Conservation (phyloP, 805 yeast genomes). For the Lachancea thermotolerans region DNA sequence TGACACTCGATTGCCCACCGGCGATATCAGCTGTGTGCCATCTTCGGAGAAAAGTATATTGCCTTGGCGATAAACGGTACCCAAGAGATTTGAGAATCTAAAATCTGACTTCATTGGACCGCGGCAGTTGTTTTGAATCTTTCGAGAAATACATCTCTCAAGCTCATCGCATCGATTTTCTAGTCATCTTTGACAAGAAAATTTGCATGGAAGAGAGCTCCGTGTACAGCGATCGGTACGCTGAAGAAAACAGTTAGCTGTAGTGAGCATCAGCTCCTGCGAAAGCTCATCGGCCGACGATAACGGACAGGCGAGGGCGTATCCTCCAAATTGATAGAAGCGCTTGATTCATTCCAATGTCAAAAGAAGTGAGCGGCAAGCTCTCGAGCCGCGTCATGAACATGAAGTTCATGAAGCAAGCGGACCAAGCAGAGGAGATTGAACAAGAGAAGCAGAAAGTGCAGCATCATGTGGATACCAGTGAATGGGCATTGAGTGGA, state of each 20-base stretch:
- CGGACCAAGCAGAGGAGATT: conserved; percentile 32
- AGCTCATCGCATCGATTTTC: conserved; percentile 17
- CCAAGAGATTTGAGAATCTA: conserved; percentile 79
- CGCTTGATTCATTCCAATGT: background rate
- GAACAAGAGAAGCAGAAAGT: conserved; percentile 31
- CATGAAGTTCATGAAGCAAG: conserved; percentile 69
- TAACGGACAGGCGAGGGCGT: no score
- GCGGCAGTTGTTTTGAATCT: background rate
- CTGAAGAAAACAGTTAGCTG: no score
- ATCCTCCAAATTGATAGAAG: no score
- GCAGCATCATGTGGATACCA: conserved; percentile 39
- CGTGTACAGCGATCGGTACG: no score
- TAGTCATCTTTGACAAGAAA: background rate
- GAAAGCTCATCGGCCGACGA: background rate
- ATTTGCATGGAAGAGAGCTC: background rate
- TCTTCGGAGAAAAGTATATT: conserved; percentile 79
- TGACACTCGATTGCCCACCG: conserved; percentile 90
- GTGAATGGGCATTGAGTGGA: conserved; percentile 27
- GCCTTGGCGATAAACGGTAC: conserved; percentile 94
- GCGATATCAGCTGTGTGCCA: conserved; percentile 76
- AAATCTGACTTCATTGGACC: conserved; percentile 75
- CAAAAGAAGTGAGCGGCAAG: conserved; percentile 24
- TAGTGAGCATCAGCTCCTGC: no score
- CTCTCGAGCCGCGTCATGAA: conserved; percentile 68
- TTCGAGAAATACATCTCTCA: background rate